phyloP scores from a whole-genome alignment of 2,329 filamentous ascomycete species.

The Pyrenochaeta sp. region DNA sequence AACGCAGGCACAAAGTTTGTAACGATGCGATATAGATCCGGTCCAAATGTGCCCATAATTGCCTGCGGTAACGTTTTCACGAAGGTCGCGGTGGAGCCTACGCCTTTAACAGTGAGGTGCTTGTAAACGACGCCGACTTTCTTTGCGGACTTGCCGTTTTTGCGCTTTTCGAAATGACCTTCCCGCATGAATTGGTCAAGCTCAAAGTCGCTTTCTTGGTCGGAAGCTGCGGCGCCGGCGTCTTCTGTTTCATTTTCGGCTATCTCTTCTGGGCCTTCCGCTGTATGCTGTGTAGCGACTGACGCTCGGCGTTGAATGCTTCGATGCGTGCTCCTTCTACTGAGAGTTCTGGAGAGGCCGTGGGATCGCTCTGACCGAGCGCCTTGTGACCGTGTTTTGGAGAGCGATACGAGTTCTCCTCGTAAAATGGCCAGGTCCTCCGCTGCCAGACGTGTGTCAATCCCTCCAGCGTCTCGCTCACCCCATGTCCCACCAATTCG shows the following conservation, averaged over 20 bases:
- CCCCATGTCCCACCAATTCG: conserved; percentile 65
- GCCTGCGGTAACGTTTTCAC: conserved; percentile 78
- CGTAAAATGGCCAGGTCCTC: conserved; percentile 67
- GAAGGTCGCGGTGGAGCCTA: conserved; percentile 71
- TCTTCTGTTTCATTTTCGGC: conserved; percentile 26
- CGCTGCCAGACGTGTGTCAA: conserved; percentile 63
- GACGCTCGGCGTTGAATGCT: conserved; percentile 22
- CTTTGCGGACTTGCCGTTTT: conserved; percentile 73
- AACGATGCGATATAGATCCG: conserved; percentile 75
- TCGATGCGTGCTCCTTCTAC: conserved; percentile 36
- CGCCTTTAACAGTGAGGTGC: conserved; percentile 76
- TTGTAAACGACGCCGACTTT: conserved; percentile 81
- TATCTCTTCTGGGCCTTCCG: conserved; percentile 13
- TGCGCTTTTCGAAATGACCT: conserved; percentile 78
- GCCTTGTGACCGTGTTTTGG: conserved; percentile 49
- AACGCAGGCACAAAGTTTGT: conserved; percentile 63
- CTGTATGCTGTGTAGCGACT: neutral
- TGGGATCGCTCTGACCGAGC: conserved; percentile 33
- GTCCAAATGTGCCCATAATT: conserved; percentile 79
- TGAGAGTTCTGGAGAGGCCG: conserved; percentile 34
- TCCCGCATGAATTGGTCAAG: conserved; percentile 75
- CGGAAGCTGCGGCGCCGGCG: conserved; percentile 42
- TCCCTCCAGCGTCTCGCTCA: conserved; percentile 65
- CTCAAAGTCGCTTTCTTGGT: conserved; percentile 70
- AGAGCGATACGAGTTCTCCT: conserved; percentile 63